Base-by-base conservation (phyloP, 371 early-diverging fungal species). In the Mucor saturninus region DNA sequence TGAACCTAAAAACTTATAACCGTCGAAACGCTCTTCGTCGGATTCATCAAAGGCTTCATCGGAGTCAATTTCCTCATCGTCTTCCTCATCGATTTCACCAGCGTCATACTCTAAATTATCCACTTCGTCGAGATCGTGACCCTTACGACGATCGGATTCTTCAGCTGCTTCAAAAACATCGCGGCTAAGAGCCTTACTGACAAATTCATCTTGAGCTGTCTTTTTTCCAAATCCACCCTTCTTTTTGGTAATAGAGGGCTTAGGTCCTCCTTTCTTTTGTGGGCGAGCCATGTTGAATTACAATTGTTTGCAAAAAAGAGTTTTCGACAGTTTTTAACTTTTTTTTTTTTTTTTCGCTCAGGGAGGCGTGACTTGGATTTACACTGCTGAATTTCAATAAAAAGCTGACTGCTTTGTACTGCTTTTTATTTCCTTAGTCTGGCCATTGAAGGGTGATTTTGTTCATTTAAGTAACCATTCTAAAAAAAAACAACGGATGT, bases 51-150 rank as follows among this genome's bases (percentile, higher is more conserved):
- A 95, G 9, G 97, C 96, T 43, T 89, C 94, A 66, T 94, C 95
- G 31, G 94, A 93, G 53, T 92, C 90, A 60, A 95, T 94, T 64
- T 96, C 96, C 64, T 95, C 96, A 66, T 97, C 97, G 68, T 96
- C 97, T 51, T 94, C 93, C 10, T 86, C 81, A 14, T 86, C 86
- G 46, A 91, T 89, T 29, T 80, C 79, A 28, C 87, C 91, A 4
- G 84, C 84, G 59, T 90, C 80, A 69, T 89, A 89, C 68, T 93
- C 91, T 39, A 90, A 86, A 58, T 86, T 86, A 15, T 88, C 92
- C 13, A 93, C 91, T n/a, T 85, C 78, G 67, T 93, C 93, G 59
- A 91, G 65, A 32, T 77, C 75, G 55, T 87, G 77, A 13, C 85
- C 85, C 51, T 86, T 83, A 39, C 86, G 79, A 10, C 73, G 62